Evolutionary conservation across 1,284 basidiomycete genomes (phyloP).

Genomic region (Puccinia sorghi): DNA sequence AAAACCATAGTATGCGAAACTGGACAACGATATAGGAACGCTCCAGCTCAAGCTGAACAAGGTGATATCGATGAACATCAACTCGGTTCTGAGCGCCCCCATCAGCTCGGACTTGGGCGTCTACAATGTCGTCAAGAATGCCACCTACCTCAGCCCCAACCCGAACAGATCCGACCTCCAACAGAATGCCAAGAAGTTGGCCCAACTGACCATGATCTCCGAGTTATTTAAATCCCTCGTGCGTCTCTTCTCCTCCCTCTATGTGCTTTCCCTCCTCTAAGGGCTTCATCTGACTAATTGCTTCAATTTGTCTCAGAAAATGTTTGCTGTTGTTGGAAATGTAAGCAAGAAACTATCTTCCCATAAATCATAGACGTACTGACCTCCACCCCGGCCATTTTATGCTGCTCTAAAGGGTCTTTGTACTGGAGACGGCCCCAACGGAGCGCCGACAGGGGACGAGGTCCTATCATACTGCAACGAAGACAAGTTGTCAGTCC

Average conservation of each 20-base stretch:
- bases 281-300: neutral
- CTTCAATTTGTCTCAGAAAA: constrained; percentile 32
- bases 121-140: constrained; percentile 38
- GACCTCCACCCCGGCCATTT: no score
- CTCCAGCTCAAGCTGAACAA: constrained; percentile 45
- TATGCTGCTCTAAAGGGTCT: neutral
- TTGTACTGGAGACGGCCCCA: constrained; percentile 34
- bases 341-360: constrained; percentile 9
- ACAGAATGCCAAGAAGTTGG: constrained; percentile 34
- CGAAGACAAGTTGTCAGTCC: constrained; percentile 37
- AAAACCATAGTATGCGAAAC: constrained; percentile 32
- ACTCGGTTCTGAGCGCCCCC: constrained; percentile 29
- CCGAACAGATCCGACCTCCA: constrained; percentile 25
- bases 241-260: neutral
- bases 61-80: constrained; percentile 29
- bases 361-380: no score
- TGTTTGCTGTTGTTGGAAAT: constrained; percentile 40
- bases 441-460: constrained; percentile 39
- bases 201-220: constrained; percentile 44
- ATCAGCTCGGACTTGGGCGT: constrained; percentile 43
- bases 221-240: constrained; percentile 50
- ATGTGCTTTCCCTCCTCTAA: neutral
- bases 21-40: constrained; percentile 40
- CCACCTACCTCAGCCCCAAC: constrained; percentile 21
- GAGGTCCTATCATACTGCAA: constrained; percentile 41